Evolutionary conservation across 148 eudicot species (phyloP).

Genomic region (Rhododendron henanense): DNA sequence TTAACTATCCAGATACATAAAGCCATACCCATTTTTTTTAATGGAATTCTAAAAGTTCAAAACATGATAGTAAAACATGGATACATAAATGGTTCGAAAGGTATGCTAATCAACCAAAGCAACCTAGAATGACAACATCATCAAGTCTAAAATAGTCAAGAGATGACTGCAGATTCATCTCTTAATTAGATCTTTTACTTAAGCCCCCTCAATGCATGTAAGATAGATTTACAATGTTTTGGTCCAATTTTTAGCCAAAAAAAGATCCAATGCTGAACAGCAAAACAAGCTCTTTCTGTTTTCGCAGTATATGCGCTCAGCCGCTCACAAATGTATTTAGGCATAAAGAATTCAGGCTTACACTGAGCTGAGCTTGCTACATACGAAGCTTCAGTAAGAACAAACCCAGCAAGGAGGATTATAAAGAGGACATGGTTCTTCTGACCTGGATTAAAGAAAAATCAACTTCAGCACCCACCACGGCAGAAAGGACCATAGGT

Average conservation of each 20-base stretch:
- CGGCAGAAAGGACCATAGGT: neutral
- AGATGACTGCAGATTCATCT: neutral
- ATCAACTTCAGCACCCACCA: constrained; percentile 6
- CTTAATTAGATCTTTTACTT: neutral
- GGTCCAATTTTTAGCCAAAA: constrained; percentile 1
- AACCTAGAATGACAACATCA: neutral
- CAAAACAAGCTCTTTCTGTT: neutral
- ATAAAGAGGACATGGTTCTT: constrained; percentile 55
- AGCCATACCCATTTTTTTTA: neutral
- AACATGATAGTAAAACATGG: neutral
- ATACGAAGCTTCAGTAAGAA: constrained; percentile 48
- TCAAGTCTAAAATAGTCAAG: neutral
- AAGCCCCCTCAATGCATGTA: neutral
- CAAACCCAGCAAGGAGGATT: constrained; percentile 52
- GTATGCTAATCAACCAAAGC: neutral
- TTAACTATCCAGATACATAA: neutral
- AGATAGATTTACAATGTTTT: neutral
- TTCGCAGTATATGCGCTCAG: too few relatives aligned
- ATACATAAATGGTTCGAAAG: neutral
- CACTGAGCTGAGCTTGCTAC: constrained; percentile 43
- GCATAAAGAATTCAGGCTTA: constrained; percentile 28
- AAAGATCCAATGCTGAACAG: neutral
- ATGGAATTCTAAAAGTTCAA: neutral
- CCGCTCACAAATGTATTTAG: neutral
- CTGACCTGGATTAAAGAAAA: constrained; percentile 41